phyloP scores from a whole-genome alignment of 768 basidiomycete species.

The Tylopilus subfusipes region DNA sequence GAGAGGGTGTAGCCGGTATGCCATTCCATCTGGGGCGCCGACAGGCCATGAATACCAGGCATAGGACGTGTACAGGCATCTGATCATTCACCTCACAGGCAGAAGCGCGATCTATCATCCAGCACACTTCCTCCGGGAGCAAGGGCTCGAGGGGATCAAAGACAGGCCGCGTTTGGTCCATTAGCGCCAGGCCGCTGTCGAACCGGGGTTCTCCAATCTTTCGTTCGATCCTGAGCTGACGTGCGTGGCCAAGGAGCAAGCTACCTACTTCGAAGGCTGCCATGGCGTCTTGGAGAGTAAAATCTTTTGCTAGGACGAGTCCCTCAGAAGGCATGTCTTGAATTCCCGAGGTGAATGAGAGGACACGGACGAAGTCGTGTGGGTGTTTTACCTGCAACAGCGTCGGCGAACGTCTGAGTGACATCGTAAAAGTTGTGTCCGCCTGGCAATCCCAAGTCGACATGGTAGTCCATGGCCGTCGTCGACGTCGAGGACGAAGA shows the following conservation, averaged over 20 bases:
- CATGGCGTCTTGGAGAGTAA: slow-evolving; percentile 88
- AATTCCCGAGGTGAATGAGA: slow-evolving; percentile 18
- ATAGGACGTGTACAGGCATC: slow-evolving; percentile 6
- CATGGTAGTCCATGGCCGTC: slow-evolving; percentile 17
- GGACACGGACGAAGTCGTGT: background rate
- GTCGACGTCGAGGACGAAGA: slow-evolving; percentile 10
- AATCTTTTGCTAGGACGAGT: slow-evolving; percentile 63
- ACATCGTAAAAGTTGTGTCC: slow-evolving; percentile 63
- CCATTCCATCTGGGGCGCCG: slow-evolving; percentile 72
- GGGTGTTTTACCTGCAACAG: slow-evolving; percentile 50
- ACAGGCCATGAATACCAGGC: slow-evolving; percentile 14
- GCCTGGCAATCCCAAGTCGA: slow-evolving; percentile 43
- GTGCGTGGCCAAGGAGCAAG: slow-evolving; percentile 1
- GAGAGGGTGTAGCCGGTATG: slow-evolving; percentile 81
- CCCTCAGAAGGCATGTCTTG: slow-evolving; percentile 62
- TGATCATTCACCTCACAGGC: slow-evolving; percentile 66
- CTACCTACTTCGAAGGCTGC: slow-evolving; percentile 76
- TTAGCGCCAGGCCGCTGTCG: slow-evolving; percentile 68
- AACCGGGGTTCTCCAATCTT: slow-evolving; percentile 90
- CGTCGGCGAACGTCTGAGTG: slow-evolving; percentile 55
- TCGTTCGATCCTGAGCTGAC: slow-evolving; percentile 30
- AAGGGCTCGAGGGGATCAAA: slow-evolving; percentile 67
- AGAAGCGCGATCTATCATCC: slow-evolving; percentile 77
- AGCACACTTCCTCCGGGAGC: slow-evolving; percentile 79
- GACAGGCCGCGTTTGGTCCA: slow-evolving; percentile 39